Percentiles rank a stretch among this genome's conserved stretches.
These are phyloP conservation scores for Globisporangium nagaii DNA, from an alignment of 352 stramenopile species.

Conservation along the genomic window DNA sequence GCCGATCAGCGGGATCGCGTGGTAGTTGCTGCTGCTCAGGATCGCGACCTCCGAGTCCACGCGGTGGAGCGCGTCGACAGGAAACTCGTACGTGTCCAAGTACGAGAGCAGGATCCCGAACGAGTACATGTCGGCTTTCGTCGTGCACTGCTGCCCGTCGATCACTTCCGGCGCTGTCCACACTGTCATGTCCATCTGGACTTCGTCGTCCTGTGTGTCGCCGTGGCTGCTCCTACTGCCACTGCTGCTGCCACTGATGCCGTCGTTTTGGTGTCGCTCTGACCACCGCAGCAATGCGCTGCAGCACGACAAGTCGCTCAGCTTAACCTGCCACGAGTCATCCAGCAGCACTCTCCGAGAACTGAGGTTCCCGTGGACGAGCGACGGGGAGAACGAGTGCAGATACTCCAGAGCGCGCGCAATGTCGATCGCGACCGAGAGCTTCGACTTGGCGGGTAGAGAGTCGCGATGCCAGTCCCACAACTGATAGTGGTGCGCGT, in stretches of 20 bases:
- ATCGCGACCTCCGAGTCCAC: slow-evolving; percentile 40
- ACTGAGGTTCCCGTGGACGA: slow-evolving; percentile 42
- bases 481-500: too few species aligned
- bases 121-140: slow-evolving; percentile 41
- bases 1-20: slow-evolving; percentile 9
- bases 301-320: slow-evolving; percentile 38
- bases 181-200: slow-evolving; percentile 46
- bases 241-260: background rate
- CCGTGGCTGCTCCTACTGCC: background rate
- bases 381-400: slow-evolving; percentile 29
- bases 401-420: slow-evolving; percentile 36
- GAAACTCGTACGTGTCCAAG: slow-evolving; percentile 33
- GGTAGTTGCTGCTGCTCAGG: slow-evolving; percentile 19
- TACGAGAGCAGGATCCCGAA: slow-evolving; percentile 34
- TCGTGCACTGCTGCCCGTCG: slow-evolving; percentile 38
- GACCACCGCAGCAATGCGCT: slow-evolving; percentile 35
- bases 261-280: slow-evolving; percentile 13
- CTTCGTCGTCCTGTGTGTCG: slow-evolving; percentile 8
- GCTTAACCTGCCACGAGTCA: slow-evolving; percentile 29
- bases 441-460: slow-evolving; percentile 23
- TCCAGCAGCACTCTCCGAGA: slow-evolving; percentile 39
- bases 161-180: slow-evolving; percentile 40
- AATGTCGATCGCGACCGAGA: slow-evolving; percentile 35
- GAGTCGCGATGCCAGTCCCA: slow-evolving; percentile 29
- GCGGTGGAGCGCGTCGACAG: slow-evolving; percentile 22